These are phyloP conservation scores for Lachnellula cervina DNA, from an alignment of 2,329 filamentous ascomycete species.

Conservation along the genomic window DNA sequence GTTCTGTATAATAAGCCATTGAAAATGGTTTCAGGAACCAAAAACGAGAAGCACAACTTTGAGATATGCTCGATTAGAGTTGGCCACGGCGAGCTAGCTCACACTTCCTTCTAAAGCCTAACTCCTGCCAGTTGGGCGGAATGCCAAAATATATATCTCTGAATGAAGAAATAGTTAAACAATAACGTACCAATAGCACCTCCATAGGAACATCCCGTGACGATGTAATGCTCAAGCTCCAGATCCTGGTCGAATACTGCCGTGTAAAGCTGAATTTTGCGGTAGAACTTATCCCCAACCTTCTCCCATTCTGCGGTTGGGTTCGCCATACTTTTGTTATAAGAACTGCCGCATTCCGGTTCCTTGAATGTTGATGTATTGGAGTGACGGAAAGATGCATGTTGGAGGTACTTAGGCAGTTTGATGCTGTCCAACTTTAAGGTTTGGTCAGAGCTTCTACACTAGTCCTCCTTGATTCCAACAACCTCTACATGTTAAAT, in stretches of 20 bases:
- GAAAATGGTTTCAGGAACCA: too few species aligned
- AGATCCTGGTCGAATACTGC: conserved; percentile 88
- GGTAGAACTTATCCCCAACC: conserved; percentile 90
- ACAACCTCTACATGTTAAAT: neutral
- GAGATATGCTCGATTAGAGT: too few species aligned
- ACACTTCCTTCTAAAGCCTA: neutral
- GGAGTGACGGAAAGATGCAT: neutral
- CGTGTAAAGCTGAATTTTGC: conserved; percentile 89
- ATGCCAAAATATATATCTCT: neutral
- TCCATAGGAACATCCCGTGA: conserved; percentile 86
- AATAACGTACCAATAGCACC: conserved; percentile 75
- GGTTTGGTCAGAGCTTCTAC: conserved; percentile 27
- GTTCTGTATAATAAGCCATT: too few species aligned
- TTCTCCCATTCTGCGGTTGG: conserved; percentile 78
- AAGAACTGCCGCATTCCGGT: conserved; percentile 16
- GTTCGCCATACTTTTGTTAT: conserved; percentile 26
- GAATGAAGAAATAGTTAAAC: neutral
- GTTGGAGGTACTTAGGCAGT: neutral
- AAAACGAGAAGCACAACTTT: too few species aligned
- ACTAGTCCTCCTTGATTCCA: conserved; percentile 17
- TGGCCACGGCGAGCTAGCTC: neutral
- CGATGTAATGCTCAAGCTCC: conserved; percentile 90
- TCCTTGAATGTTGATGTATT: neutral
- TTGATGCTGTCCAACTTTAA: conserved; percentile 12
- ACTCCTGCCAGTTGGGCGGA: neutral